Evolutionary conservation across 2,329 filamentous ascomycete species (phyloP).

Genomic region (Calonectria fujianensis): DNA sequence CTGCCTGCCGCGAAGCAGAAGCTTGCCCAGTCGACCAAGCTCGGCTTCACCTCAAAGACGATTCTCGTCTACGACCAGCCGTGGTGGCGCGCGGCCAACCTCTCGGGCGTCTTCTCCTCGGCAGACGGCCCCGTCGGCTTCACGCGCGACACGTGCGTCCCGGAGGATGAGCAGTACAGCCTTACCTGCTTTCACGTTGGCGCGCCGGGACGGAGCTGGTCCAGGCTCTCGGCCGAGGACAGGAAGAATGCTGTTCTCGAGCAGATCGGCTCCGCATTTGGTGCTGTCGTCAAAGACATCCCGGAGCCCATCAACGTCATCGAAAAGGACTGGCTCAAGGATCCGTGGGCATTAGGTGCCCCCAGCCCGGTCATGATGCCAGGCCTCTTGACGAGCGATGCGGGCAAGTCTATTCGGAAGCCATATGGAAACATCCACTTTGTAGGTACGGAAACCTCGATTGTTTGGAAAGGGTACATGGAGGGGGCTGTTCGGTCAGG

Average conservation of each 20-base stretch:
- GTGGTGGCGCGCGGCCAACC: slow-evolving; percentile 66
- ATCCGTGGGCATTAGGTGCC: slow-evolving; percentile 44
- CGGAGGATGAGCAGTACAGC: slow-evolving; percentile 52
- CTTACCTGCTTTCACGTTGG: slow-evolving; percentile 59
- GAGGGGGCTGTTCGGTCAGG: slow-evolving; percentile 53
- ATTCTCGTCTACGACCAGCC: slow-evolving; percentile 64
- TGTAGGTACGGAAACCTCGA: slow-evolving; percentile 50
- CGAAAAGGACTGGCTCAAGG: slow-evolving; percentile 46
- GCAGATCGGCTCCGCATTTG: slow-evolving; percentile 42
- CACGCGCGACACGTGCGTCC: slow-evolving; percentile 53
- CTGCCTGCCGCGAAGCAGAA: slow-evolving; percentile 56
- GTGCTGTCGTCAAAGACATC: slow-evolving; percentile 26
- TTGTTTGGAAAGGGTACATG: slow-evolving; percentile 55
- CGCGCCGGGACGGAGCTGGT: slow-evolving; percentile 50
- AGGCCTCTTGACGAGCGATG: slow-evolving; percentile 55
- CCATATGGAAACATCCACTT: slow-evolving; percentile 54
- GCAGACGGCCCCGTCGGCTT: slow-evolving; percentile 55
- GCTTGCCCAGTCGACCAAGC: slow-evolving; percentile 55
- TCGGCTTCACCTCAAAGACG: slow-evolving; percentile 61
- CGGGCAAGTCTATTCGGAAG: slow-evolving; percentile 54
- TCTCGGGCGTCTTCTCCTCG: slow-evolving; percentile 65
- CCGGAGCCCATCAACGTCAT: slow-evolving; percentile 46
- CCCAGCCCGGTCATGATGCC: slow-evolving; percentile 47
- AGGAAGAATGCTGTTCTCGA: slow-evolving; percentile 14
- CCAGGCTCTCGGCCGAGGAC: slow-evolving; percentile 38